Base-by-base conservation (phyloP, 805 yeast species). In the Ogataea pini region DNA sequence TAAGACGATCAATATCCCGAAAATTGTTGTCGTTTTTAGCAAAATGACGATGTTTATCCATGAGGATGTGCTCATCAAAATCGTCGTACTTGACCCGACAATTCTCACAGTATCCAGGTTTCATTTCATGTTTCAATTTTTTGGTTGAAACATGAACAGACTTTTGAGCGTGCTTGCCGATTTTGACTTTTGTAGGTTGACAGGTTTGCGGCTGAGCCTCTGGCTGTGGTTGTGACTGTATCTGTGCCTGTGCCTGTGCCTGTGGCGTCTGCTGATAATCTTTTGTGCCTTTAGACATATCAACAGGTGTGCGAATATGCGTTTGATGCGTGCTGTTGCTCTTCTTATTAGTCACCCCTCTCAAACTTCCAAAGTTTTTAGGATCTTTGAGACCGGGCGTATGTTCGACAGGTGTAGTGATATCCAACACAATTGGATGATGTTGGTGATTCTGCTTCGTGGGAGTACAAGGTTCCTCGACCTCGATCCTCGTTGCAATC, bases 61-160 rank as follows among this genome's bases (percentile, higher is more conserved):
- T 76, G 24, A 61, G 59, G 34, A 89, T 78, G 64, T 92, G 99
- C 48, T 80, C 87, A 20, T 82, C 87, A 60, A 90, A 83, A 55
- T 81, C 80, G 44, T 86, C 91, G 63, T 86, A 92, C 62, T 84
- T 84, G 50, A 85, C 86, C 19, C 92, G 75, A 68, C 99, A 92
- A 62, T 92, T 92, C 64, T 92, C 99, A 69, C 99, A 92, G 67
- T 88, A 91, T 0, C 97, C 97, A 0, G 92, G 66, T 37, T 60
- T 61, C 60, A 56, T 56, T 37, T 62, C 64, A 18, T 55, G 51
- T 41, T 56, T 63, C 7, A 56, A 27, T 36, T 59, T 55, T 38
- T 57, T 59, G 17, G 36, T 34, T 10, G 22, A 19, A 4, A 17
- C 22, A 22, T 38, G 34, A 14, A 13, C 31, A 17, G 34, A 13